Percentiles rank a stretch among this genome's conserved stretches.
phyloP scores from a whole-genome alignment of 176 grass and related monocot genomes.

The Chrysopogon serrulatus region DNA sequence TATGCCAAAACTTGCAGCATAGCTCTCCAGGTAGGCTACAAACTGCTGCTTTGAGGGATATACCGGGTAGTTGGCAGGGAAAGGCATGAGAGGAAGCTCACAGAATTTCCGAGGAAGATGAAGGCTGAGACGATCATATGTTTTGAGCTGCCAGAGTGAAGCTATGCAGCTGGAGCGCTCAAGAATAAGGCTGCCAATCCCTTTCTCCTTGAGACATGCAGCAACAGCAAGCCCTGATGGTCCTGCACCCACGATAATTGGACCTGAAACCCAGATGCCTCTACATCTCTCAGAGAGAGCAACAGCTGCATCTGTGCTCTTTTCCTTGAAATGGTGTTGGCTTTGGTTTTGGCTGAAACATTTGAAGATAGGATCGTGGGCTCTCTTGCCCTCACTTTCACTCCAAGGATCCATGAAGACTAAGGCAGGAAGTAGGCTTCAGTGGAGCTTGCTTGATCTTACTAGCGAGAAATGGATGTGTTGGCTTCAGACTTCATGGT shows the following conservation, averaged over 20 bases:
- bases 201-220: slow-evolving; percentile 80
- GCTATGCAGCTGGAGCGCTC: slow-evolving; percentile 90
- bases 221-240: slow-evolving; percentile 92
- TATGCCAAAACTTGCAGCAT: slow-evolving; percentile 65
- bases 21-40: slow-evolving; percentile 73
- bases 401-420: slow-evolving; percentile 53
- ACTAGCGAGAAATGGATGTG: slow-evolving; percentile 34
- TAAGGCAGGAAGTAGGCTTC: slow-evolving; percentile 17
- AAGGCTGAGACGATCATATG: slow-evolving; percentile 90
- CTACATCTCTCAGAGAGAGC: slow-evolving; percentile 25
- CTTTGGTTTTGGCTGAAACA: slow-evolving; percentile 47
- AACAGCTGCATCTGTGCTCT: background rate
- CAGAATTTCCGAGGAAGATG: slow-evolving; percentile 96
- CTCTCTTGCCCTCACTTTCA: slow-evolving; percentile 84
- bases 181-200: slow-evolving; percentile 62
- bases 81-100: slow-evolving; percentile 90
- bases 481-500: slow-evolving; percentile 15
- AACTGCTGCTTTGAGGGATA: slow-evolving; percentile 94
- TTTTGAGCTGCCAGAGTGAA: slow-evolving; percentile 84
- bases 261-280: slow-evolving; percentile 45
- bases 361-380: slow-evolving; percentile 66
- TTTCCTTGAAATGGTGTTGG: slow-evolving; percentile 23
- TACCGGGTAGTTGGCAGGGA: slow-evolving; percentile 61
- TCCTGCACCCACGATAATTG: slow-evolving; percentile 89
- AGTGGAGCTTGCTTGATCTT: slow-evolving; percentile 30